Evolutionary conservation across 148 eudicot genomes (phyloP).

Genomic region (Vaccinium darrowii): DNA sequence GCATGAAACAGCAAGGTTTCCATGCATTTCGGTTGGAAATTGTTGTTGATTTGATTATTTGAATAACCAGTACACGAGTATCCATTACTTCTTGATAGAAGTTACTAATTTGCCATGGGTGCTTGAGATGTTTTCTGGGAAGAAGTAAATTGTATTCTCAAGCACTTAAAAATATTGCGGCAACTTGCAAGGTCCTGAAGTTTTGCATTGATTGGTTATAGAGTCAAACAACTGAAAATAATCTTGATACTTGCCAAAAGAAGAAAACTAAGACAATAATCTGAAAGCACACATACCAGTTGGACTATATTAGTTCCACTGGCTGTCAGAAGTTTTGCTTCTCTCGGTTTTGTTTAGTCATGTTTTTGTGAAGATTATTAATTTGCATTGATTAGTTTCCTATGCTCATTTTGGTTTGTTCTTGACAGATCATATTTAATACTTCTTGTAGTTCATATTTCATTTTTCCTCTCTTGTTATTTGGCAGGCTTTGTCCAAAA

Average conservation of each 20-base stretch:
- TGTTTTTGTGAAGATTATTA: background rate
- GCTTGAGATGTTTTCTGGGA: background rate
- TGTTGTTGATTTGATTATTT: background rate
- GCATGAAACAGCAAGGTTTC: background rate
- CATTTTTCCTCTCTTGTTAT: background rate
- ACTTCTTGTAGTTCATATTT: background rate
- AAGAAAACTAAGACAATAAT: background rate
- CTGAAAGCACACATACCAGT: constrained; percentile 1
- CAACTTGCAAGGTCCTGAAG: background rate
- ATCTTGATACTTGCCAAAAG: background rate
- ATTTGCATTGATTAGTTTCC: constrained; percentile 5
- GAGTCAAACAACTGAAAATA: background rate
- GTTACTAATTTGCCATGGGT: background rate
- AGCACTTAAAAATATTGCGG: background rate
- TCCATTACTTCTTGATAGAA: background rate
- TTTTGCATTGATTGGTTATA: background rate
- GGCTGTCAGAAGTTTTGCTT: constrained; percentile 11
- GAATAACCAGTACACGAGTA: background rate
- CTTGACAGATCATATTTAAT: background rate
- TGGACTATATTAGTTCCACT: constrained; percentile 1
- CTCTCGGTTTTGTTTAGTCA: background rate
- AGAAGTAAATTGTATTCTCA: background rate
- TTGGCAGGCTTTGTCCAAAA: constrained; percentile 72
- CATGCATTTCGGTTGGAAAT: background rate
- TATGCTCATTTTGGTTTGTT: background rate